A percentile compares a stretch with the other conserved stretches of the same genome.
These are phyloP conservation scores for Darksidea phi DNA, from an alignment of 495 filamentous ascomycete species.

Conservation along the genomic window DNA sequence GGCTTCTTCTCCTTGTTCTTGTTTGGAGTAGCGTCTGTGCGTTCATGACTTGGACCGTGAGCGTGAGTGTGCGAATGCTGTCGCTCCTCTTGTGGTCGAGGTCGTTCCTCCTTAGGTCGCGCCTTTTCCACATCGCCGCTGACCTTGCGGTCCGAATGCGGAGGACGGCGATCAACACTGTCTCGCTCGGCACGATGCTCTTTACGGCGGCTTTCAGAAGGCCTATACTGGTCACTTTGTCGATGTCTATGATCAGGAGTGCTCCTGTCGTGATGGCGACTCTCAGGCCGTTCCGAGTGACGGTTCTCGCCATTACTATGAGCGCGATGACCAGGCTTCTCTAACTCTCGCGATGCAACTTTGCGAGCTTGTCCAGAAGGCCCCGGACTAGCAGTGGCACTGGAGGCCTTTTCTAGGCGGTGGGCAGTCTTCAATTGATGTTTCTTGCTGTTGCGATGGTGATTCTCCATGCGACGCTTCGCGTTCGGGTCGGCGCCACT, in stretches of 20 bases:
- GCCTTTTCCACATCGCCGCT: constrained; percentile 27
- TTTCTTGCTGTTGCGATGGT: constrained; percentile 42
- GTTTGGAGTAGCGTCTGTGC: constrained; percentile 16
- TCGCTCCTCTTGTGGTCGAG: constrained; percentile 13
- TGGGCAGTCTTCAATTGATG: constrained; percentile 27
- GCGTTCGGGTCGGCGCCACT: constrained; percentile 38
- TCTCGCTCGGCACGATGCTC: constrained; percentile 25
- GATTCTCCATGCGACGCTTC: constrained; percentile 34
- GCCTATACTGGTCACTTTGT: constrained; percentile 46
- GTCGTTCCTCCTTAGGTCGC: constrained; percentile 31
- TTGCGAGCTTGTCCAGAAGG: constrained; percentile 27
- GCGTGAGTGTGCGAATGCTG: constrained; percentile 2
- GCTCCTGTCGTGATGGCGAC: constrained; percentile 37
- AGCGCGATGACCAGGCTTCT: constrained; percentile 53
- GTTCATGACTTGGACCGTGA: constrained; percentile 21
- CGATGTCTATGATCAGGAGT: constrained; percentile 40
- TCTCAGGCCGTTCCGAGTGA: constrained; percentile 48
- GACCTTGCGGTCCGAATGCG: constrained; percentile 46
- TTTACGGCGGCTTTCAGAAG: constrained; percentile 41
- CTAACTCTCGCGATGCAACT: constrained; percentile 50
- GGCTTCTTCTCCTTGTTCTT: constrained; percentile 33
- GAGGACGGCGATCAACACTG: constrained; percentile 44
- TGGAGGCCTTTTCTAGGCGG: constrained; percentile 32
- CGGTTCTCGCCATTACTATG: constrained; percentile 48
- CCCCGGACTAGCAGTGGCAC: constrained; percentile 33